Evolutionary conservation across 2,329 filamentous ascomycete genomes (phyloP), one percentile per base, ranked within the genome.

Genomic region (Aspergillus aculeatus): DNA sequence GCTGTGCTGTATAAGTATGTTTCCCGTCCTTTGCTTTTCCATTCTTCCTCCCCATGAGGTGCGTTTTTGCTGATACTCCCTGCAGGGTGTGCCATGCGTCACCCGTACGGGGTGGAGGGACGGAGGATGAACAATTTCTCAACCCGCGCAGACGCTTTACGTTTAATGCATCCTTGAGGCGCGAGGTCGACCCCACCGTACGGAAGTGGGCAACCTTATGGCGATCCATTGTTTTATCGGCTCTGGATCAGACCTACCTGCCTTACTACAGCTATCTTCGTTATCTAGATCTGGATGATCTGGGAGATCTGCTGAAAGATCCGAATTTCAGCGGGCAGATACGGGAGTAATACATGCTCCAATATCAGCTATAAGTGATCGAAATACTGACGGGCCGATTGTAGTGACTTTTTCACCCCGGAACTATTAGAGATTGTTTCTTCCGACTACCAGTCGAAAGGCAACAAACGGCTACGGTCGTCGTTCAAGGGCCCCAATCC

Each of bases 241-340:
- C 86, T 59, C 74, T 88, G 48, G 84, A 82, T 24, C 62, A 62
- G 63, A 90, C 89, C 0, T 76, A 85, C 19, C 88, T 86, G 62
- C 88, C 88, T 0, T 92, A 92, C 70, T 89, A 85, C 67, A 80
- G 84, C 41, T 90, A 89, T 73, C 83, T 91, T 57, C 84, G 83
- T 58, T 79, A 81, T 26, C 78, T 92, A 41, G 84, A 88, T 64
- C 80, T 91, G 10, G 79, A 84, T 56, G 85, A 88, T 68, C 78
- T 91, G 1, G 75, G 78, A 11, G 76, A 84, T 47, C 78, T 89
- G 23, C 78, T 91, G 2, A 80, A 83, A 10, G 83, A 88, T 58
- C 78, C 83, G 51, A 81, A 82, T 55, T 87, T 88, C 55, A 82
- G 80, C 52, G 81, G 84, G 60, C 82, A 81, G 47, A 81, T 90